A percentile compares a stretch with the other conserved stretches of the same genome.
These are phyloP conservation scores for Leishmania tarentolae DNA, from an alignment of 208 protist genomes.

Conservation along the genomic window DNA sequence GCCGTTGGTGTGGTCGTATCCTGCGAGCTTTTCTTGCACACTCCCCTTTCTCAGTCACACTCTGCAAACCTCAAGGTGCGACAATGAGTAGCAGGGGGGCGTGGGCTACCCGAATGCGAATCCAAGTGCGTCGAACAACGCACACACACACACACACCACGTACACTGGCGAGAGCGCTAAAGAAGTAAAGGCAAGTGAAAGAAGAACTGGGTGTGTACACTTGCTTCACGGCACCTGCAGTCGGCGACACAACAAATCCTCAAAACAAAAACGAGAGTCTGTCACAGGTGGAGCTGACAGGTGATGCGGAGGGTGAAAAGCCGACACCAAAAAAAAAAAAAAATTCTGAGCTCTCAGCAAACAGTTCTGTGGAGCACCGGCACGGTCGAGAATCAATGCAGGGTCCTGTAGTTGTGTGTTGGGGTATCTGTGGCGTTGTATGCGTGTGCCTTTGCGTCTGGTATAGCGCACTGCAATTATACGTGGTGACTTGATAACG, in stretches of 20 bases:
- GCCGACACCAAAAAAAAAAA: background rate
- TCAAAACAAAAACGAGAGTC: background rate
- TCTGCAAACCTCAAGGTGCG: background rate
- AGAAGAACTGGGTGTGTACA: background rate
- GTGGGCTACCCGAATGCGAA: background rate
- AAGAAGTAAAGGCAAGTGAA: background rate
- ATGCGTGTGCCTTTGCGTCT: background rate
- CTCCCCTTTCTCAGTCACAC: background rate
- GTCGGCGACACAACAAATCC: background rate
- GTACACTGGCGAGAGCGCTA: background rate
- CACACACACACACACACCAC: background rate
- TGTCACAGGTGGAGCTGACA: background rate
- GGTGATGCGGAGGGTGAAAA: background rate
- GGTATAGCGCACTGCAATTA: background rate
- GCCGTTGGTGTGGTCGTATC: background rate
- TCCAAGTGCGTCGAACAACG: slow-evolving; percentile 2
- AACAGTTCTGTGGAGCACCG: background rate
- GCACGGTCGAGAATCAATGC: background rate
- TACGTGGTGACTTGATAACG: background rate
- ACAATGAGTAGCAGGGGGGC: too few relatives aligned
- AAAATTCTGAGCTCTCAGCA: background rate
- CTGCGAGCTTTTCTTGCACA: background rate
- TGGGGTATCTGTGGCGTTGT: background rate
- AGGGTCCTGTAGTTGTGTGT: background rate
- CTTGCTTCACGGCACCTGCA: background rate